phyloP scores from a whole-genome alignment of 208 protist species.

The Leishmania turanica region DNA sequence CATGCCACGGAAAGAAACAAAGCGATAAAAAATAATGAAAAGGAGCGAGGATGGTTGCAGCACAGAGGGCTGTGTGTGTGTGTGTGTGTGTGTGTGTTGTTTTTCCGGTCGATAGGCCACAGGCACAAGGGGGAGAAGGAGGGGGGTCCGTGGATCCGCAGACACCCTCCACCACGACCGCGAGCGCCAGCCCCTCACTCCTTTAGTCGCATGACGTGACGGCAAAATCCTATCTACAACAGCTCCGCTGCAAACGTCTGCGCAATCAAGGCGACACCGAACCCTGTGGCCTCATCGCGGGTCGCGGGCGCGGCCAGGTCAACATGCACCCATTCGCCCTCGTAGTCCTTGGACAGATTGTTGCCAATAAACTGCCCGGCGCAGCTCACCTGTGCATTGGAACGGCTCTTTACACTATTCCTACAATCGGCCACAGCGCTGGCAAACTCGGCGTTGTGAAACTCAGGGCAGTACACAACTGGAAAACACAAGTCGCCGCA shows the following conservation, averaged over 20 bases:
- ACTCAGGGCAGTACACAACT: conserved; percentile 89
- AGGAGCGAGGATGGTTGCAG: too few relatives aligned
- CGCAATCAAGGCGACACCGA: conserved; percentile 69
- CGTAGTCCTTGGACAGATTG: conserved; percentile 59
- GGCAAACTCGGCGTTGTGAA: conserved; percentile 72
- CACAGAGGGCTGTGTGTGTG: too few relatives aligned
- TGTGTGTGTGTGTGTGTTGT: not conserved
- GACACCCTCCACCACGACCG: not conserved
- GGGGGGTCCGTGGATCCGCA: not conserved
- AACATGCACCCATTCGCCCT: conserved; percentile 85
- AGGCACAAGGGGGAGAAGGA: not conserved
- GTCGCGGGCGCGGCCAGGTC: conserved; percentile 81
- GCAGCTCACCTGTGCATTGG: conserved; percentile 81
- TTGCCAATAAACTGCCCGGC: conserved; percentile 86
- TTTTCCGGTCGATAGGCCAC: too few relatives aligned
- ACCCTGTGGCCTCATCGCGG: conserved; percentile 73
- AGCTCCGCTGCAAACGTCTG: conserved; percentile 43
- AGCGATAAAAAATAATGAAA: too few relatives aligned
- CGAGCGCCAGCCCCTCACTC: not conserved
- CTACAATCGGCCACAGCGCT: conserved; percentile 70
- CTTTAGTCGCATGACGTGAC: not conserved
- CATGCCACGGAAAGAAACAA: not conserved
- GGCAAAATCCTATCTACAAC: conserved; percentile 11
- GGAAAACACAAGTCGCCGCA: conserved; percentile 89
- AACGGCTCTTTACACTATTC: conserved; percentile 72